phyloP scores from a whole-genome alignment of 1,139 yeast genomes.

The Casaregolazyma lundiana region DNA sequence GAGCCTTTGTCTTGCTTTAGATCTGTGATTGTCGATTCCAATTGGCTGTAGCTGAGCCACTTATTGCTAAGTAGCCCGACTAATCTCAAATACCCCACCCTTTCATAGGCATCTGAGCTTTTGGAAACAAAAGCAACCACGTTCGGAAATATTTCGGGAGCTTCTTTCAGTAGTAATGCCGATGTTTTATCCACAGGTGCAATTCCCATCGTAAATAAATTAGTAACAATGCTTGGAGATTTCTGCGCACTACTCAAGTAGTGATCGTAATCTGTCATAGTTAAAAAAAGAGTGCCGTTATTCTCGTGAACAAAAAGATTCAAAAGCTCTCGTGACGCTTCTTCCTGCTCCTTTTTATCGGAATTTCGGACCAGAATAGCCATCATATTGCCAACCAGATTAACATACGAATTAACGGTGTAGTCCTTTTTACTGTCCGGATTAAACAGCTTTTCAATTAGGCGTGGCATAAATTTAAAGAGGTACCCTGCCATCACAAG shows the following conservation, averaged over 20 bases:
- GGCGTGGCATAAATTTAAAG: conserved; percentile 22
- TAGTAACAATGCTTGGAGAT: conserved; percentile 40
- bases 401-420: conserved; percentile 16
- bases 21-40: conserved; percentile 9
- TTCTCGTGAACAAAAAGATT: conserved; percentile 21
- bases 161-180: conserved; percentile 12
- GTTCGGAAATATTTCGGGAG: conserved; percentile 23
- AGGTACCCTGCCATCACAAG: conserved; percentile 14
- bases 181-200: conserved; percentile 22
- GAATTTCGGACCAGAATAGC: conserved; percentile 14
- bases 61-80: conserved; percentile 59
- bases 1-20: conserved; percentile 8
- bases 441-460: conserved; percentile 19
- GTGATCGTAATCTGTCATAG: background rate
- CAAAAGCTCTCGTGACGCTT: conserved; percentile 17
- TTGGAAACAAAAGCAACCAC: conserved; percentile 25
- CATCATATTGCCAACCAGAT: conserved; percentile 18
- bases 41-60: conserved; percentile 28
- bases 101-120: conserved; percentile 31
- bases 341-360: conserved; percentile 17
- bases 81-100: conserved; percentile 57
- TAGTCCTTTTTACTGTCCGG: conserved; percentile 15
- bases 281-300: background rate
- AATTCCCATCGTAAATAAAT: conserved; percentile 38
- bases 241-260: conserved; percentile 11